These are phyloP conservation scores for Atkinsonella hypoxylon DNA, from an alignment of 2,329 filamentous ascomycete genomes.

Conservation along the genomic window DNA sequence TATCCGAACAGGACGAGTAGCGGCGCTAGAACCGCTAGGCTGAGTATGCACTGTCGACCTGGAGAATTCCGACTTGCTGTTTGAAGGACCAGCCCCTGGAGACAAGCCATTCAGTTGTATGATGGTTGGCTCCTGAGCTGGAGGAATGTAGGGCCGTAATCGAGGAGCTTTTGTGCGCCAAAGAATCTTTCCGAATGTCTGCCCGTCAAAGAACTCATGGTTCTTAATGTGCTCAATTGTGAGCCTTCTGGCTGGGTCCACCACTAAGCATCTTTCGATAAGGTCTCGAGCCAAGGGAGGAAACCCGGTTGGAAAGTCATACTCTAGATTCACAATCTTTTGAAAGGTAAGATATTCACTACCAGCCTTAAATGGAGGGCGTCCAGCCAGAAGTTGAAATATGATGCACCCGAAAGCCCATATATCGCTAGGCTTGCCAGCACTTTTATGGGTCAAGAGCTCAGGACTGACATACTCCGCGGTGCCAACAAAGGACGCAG, in stretches of 20 bases:
- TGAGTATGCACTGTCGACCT: slow-evolving; percentile 24
- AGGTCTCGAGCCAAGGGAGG: slow-evolving; percentile 77
- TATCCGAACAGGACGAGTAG: slow-evolving; percentile 58
- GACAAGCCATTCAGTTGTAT: slow-evolving; percentile 58
- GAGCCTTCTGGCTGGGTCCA: slow-evolving; percentile 73
- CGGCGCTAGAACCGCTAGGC: slow-evolving; percentile 29
- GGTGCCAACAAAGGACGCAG: slow-evolving; percentile 92
- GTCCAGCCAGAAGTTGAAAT: slow-evolving; percentile 89
- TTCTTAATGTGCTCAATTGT: slow-evolving; percentile 95
- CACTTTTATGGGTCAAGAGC: slow-evolving; percentile 90
- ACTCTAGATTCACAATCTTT: slow-evolving; percentile 91
- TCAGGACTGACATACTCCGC: slow-evolving; percentile 98
- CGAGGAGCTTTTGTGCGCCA: slow-evolving; percentile 88
- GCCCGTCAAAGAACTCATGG: slow-evolving; percentile 86
- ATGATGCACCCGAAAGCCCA: slow-evolving; percentile 99
- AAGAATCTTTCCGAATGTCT: slow-evolving; percentile 68
- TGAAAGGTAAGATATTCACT: slow-evolving; percentile 98
- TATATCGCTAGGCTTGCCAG: slow-evolving; percentile 92
- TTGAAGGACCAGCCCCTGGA: slow-evolving; percentile 9
- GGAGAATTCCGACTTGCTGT: slow-evolving; percentile 17
- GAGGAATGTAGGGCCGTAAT: slow-evolving; percentile 71
- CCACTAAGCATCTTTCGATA: slow-evolving; percentile 77
- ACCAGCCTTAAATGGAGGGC: slow-evolving; percentile 89
- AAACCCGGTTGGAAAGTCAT: slow-evolving; percentile 84
- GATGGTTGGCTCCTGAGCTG: slow-evolving; percentile 57